These are phyloP conservation scores for Lecanicillium sp. DNA, from an alignment of 2,329 filamentous ascomycete genomes.

Conservation along the genomic window DNA sequence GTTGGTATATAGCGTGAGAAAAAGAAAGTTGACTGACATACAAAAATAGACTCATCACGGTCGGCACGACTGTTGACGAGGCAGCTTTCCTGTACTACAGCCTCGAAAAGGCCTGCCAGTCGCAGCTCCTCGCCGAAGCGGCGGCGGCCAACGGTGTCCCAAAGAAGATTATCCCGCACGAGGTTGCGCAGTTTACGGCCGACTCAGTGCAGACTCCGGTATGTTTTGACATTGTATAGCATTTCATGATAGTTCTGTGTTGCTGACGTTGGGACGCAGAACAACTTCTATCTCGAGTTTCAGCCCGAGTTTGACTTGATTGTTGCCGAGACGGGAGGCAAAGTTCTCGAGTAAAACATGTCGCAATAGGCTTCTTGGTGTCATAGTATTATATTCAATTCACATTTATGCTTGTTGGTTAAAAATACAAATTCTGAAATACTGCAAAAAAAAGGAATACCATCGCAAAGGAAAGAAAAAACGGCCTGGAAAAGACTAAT, in stretches of 20 bases:
- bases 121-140: slow-evolving; percentile 20
- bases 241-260: no score
- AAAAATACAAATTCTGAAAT: slow-evolving; percentile 3
- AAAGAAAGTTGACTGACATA: no score
- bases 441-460: background rate
- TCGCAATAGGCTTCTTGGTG: no score
- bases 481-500: background rate
- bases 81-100: slow-evolving; percentile 62
- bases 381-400: no score
- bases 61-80: slow-evolving; percentile 64
- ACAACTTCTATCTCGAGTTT: background rate
- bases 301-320: slow-evolving; percentile 1
- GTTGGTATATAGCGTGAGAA: no score
- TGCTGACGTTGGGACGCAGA: background rate
- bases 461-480: background rate
- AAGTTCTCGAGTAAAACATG: no score
- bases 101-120: slow-evolving; percentile 57
- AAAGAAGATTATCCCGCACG: slow-evolving; percentile 31
- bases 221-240: slow-evolving; percentile 1
- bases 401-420: background rate
- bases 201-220: background rate
- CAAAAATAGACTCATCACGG: slow-evolving; percentile 45
- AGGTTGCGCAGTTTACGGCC: slow-evolving; percentile 14
- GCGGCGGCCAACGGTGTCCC: slow-evolving; percentile 18
- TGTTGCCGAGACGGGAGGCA: no score